These are phyloP conservation scores for Astrephomene gubernaculifera DNA, from an alignment of 139 green algal species.

Conservation along the genomic window DNA sequence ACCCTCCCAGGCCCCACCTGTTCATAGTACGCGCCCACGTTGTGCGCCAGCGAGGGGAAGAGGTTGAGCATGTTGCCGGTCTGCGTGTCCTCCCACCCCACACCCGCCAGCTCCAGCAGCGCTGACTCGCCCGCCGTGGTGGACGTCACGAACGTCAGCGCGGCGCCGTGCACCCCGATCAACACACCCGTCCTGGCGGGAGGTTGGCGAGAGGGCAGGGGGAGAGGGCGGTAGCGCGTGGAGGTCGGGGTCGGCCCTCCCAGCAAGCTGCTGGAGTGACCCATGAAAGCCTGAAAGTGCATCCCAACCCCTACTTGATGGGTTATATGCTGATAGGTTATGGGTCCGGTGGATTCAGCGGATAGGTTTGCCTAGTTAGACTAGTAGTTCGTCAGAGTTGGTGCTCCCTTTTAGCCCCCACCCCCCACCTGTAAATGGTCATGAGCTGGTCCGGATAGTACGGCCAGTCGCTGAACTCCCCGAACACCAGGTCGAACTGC, in stretches of 20 bases:
- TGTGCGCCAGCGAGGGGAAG: constrained; percentile 36
- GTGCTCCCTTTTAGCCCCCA: no score
- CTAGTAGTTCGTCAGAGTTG: no score
- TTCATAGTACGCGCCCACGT: constrained; percentile 38
- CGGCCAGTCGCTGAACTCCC: constrained; percentile 46
- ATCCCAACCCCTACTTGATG: no score
- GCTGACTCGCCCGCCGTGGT: constrained; percentile 13
- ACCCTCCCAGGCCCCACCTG: no score
- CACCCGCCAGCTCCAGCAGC: constrained; percentile 26
- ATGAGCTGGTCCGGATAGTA: constrained; percentile 50
- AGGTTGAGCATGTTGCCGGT: constrained; percentile 41
- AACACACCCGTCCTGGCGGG: constrained; percentile 20
- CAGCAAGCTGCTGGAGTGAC: no score
- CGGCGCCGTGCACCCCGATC: constrained; percentile 32
- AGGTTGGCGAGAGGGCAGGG: not conserved
- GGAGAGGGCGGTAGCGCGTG: no score
- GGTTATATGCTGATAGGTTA: no score
- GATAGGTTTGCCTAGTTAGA: no score
- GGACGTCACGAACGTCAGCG: constrained; percentile 29
- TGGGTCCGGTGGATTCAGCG: no score
- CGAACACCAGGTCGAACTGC: constrained; percentile 49
- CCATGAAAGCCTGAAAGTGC: no score
- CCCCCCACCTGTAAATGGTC: constrained; percentile 43
- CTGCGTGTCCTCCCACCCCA: constrained; percentile 31
- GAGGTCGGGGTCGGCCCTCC: no score